These are phyloP conservation scores for Mycena epipterygia DNA, from an alignment of 768 basidiomycete genomes.

Conservation along the genomic window DNA sequence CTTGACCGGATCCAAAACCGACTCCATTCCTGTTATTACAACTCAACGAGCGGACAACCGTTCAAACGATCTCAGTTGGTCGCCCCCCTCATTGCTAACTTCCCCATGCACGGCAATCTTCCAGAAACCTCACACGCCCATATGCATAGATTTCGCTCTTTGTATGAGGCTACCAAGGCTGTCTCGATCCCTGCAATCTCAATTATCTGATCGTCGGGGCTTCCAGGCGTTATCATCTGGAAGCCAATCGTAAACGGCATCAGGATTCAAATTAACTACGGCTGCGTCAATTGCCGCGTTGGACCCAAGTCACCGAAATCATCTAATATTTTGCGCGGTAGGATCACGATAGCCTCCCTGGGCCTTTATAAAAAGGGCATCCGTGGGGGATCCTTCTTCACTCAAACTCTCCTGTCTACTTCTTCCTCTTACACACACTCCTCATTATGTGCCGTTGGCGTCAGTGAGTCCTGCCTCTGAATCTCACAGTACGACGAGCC, in stretches of 20 bases:
- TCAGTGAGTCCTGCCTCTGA: slow-evolving; percentile 58
- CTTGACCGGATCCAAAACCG: slow-evolving; percentile 22
- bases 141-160: slow-evolving; percentile 13
- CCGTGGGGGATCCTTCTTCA: background rate
- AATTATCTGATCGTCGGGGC: slow-evolving; percentile 27
- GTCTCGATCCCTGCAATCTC: background rate
- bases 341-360: slow-evolving; percentile 28
- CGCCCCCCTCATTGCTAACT: background rate
- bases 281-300: slow-evolving; percentile 9
- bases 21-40: background rate
- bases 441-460: slow-evolving; percentile 66
- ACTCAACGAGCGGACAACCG: slow-evolving; percentile 17
- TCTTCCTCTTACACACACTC: slow-evolving; percentile 1
- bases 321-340: background rate
- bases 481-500: slow-evolving; percentile 7
- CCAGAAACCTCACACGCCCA: slow-evolving; percentile 23
- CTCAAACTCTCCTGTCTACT: slow-evolving; percentile 9
- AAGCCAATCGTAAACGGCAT: slow-evolving; percentile 26
- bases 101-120: slow-evolving; percentile 21
- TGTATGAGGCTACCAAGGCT: background rate
- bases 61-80: slow-evolving; percentile 25
- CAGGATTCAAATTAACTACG: slow-evolving; percentile 17
- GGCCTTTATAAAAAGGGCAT: slow-evolving; percentile 33
- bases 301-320: slow-evolving; percentile 8
- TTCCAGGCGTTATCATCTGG: background rate